A percentile compares a stretch with the other conserved stretches of the same genome.
These are phyloP conservation scores for Suhomyces faveliae DNA, from an alignment of 805 yeast species.

Conservation along the genomic window DNA sequence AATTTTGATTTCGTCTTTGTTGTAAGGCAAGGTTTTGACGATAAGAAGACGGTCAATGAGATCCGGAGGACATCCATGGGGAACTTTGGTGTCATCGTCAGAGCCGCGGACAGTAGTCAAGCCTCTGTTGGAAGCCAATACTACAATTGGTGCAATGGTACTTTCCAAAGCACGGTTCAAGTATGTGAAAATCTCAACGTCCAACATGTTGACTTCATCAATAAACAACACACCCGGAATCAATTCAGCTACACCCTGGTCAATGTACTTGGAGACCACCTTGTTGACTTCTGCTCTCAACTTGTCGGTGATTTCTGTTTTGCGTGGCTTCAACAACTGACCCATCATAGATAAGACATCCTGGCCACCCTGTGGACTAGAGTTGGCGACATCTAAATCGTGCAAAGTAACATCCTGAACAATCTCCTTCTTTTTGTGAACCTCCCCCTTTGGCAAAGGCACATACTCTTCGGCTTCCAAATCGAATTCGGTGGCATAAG, in stretches of 20 bases:
- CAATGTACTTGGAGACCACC: constrained; percentile 93
- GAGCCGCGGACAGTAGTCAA: constrained; percentile 90
- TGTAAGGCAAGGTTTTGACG: constrained; percentile 89
- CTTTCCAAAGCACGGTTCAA: constrained; percentile 92
- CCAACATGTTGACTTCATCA: constrained; percentile 98
- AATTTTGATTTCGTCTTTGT: constrained; percentile 72
- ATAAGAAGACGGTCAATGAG: constrained; percentile 87
- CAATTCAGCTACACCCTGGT: constrained; percentile 96
- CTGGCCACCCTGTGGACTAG: constrained; percentile 96
- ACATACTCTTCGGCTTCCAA: constrained; percentile 98
- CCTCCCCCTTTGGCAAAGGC: constrained; percentile 98
- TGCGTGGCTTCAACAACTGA: constrained; percentile 90
- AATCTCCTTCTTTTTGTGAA: constrained; percentile 95
- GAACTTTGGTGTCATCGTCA: constrained; percentile 73
- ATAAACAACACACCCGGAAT: constrained; percentile 97
- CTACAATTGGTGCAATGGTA: constrained; percentile 89
- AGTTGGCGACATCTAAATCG: constrained; percentile 94
- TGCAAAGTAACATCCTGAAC: constrained; percentile 97
- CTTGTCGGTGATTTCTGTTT: constrained; percentile 96
- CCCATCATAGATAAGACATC: constrained; percentile 96
- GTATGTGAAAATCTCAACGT: constrained; percentile 94
- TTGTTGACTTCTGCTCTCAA: constrained; percentile 90
- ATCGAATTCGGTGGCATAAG: constrained; percentile 97
- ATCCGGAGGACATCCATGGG: constrained; percentile 97
- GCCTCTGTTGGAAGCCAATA: constrained; percentile 95